Conservation (phyloP, 768 basidiomycete genomes). For the Gymnopilus junonius region DNA sequence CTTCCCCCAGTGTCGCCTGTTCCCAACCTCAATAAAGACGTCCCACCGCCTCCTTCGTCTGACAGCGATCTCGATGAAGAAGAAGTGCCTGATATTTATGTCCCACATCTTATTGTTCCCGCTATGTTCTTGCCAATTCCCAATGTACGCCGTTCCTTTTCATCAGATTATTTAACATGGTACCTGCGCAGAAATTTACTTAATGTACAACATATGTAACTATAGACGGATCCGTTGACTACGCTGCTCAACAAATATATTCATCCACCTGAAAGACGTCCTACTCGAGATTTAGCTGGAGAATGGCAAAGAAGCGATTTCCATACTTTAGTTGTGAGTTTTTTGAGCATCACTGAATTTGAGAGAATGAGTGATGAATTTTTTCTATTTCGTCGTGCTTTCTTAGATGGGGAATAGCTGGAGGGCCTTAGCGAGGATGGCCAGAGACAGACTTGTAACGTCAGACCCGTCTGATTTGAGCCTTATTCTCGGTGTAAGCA, state of each 20-base stretch:
- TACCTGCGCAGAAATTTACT: slow-evolving; percentile 54
- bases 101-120: slow-evolving; percentile 71
- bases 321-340: slow-evolving; percentile 79
- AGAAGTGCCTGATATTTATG: slow-evolving; percentile 59
- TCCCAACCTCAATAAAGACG: slow-evolving; percentile 58
- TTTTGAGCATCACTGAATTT: slow-evolving; percentile 12
- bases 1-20: slow-evolving; percentile 26
- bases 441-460: slow-evolving; percentile 74
- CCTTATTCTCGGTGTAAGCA: slow-evolving; percentile 68
- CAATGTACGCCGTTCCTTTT: slow-evolving; percentile 71
- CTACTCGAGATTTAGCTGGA: slow-evolving; percentile 72
- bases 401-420: slow-evolving; percentile 86
- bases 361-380: slow-evolving; percentile 6
- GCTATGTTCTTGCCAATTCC: slow-evolving; percentile 90
- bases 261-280: slow-evolving; percentile 73
- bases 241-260: slow-evolving; percentile 86
- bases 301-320: slow-evolving; percentile 76
- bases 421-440: slow-evolving; percentile 85
- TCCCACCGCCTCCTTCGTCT: slow-evolving; percentile 51
- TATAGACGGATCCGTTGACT: slow-evolving; percentile 83
- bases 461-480: slow-evolving; percentile 70
- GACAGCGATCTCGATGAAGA: slow-evolving; percentile 53
- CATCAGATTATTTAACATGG: slow-evolving; percentile 57
- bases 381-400: background rate
- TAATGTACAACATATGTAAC: slow-evolving; percentile 48